Conservation (phyloP, 129 eudicot species). For the Artemisia argyi region DNA sequence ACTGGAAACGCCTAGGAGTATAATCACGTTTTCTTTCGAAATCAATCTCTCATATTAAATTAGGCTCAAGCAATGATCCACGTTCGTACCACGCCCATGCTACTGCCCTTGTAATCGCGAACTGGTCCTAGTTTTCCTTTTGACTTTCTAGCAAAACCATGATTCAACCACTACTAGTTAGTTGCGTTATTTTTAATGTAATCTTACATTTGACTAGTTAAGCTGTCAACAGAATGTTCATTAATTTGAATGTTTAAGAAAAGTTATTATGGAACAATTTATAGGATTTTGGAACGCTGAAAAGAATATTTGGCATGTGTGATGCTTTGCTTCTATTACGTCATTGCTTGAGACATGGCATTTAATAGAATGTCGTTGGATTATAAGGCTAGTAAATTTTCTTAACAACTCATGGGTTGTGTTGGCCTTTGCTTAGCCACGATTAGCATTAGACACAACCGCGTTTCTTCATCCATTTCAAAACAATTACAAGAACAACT, state of each 20-base stretch:
- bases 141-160: slow-evolving; percentile 2
- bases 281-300: neutral
- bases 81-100: slow-evolving; percentile 85
- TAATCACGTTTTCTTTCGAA: slow-evolving; percentile 17
- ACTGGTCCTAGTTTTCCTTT: slow-evolving; percentile 32
- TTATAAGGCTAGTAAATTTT: slow-evolving; percentile 31
- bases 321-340: slow-evolving; percentile 11
- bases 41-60: slow-evolving; percentile 37
- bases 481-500: no score
- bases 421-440: slow-evolving; percentile 35
- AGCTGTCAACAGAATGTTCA: neutral
- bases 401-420: slow-evolving; percentile 22
- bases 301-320: slow-evolving; percentile 4
- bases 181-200: neutral
- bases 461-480: no score
- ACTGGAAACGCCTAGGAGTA: slow-evolving; percentile 47
- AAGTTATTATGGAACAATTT: neutral
- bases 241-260: neutral
- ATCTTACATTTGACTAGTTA: neutral
- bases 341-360: slow-evolving; percentile 11
- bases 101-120: slow-evolving; percentile 49
- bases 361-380: slow-evolving; percentile 23
- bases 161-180: neutral
- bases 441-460: neutral
- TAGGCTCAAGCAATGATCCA: slow-evolving; percentile 54